Percentiles rank a stretch among this genome's conserved stretches.
Evolutionary conservation across 2,329 filamentous ascomycete genomes (phyloP).

Genomic region (Pseudocercospora fijiensis): DNA sequence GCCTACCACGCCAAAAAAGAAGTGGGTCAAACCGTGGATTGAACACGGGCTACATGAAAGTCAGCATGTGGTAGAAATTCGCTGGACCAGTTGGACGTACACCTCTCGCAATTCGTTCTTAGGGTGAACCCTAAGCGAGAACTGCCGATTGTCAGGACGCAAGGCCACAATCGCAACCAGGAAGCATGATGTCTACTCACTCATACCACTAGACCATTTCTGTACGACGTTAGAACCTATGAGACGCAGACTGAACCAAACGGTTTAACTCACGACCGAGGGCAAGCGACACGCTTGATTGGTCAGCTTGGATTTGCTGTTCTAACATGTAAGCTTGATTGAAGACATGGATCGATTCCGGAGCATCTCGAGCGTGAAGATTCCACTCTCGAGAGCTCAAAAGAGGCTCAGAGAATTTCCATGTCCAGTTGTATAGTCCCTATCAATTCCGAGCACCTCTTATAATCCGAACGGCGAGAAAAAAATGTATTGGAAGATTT

Average conservation of each 20-base stretch:
- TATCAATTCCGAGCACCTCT: neutral
- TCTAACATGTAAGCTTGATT: neutral
- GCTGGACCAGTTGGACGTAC: too few species aligned
- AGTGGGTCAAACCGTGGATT: conserved; percentile 19
- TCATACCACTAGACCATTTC: conserved; percentile 9
- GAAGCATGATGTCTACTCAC: too few species aligned
- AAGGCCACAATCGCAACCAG: too few species aligned
- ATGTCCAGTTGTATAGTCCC: neutral
- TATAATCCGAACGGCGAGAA: neutral
- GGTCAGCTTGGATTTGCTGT: neutral
- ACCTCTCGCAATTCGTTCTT: conserved; percentile 24
- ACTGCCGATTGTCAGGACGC: neutral
- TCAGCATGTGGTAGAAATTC: neutral
- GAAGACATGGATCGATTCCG: neutral
- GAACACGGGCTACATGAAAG: conserved; percentile 20
- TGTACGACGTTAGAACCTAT: neutral
- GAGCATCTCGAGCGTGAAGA: neutral
- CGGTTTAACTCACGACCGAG: neutral
- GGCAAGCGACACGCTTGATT: neutral
- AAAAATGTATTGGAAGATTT: neutral
- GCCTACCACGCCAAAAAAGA: neutral
- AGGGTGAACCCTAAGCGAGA: conserved; percentile 29
- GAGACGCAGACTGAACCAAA: neutral
- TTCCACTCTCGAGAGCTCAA: neutral
- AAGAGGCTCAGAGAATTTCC: neutral